These are phyloP conservation scores for Termitomyces sp. DNA, from an alignment of 768 basidiomycete genomes.

Conservation along the genomic window DNA sequence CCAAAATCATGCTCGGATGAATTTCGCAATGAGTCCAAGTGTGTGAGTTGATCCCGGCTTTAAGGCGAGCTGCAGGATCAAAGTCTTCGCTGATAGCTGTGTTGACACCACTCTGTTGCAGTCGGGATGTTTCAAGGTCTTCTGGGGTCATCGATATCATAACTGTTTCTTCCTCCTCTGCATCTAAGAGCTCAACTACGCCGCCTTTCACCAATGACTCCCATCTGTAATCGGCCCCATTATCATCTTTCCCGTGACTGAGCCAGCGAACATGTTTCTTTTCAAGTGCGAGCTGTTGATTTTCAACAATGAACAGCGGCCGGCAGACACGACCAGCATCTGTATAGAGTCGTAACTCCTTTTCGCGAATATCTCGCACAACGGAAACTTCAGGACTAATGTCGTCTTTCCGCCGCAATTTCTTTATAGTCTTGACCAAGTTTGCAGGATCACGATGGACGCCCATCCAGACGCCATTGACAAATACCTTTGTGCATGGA, in stretches of 20 bases:
- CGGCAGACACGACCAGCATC: constrained; percentile 97
- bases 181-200: constrained; percentile 90
- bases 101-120: constrained; percentile 55
- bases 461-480: constrained; percentile 99
- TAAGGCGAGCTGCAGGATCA: constrained; percentile 85
- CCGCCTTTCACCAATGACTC: constrained; percentile 80
- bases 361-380: constrained; percentile 95
- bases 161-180: constrained; percentile 98
- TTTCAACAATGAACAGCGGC: constrained; percentile 94
- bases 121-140: constrained; percentile 81
- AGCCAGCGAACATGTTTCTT: constrained; percentile 82
- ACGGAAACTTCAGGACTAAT: constrained; percentile 96
- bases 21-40: constrained; percentile 99
- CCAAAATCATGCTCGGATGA: constrained; percentile 98
- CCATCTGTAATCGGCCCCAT: constrained; percentile 74
- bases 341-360: constrained; percentile 90
- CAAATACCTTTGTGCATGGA: constrained; percentile 93
- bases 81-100: constrained; percentile 64
- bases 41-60: constrained; percentile 78
- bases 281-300: constrained; percentile 77
- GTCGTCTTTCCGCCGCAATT: constrained; percentile 88
- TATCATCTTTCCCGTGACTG: constrained; percentile 49
- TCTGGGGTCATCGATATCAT: constrained; percentile 99
- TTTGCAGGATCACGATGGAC: constrained; percentile 94
- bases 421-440: constrained; percentile 89